Percentiles rank a stretch among this genome's conserved stretches.
Evolutionary conservation across 108 stramenopile species (phyloP).

Genomic region (Nannochloropsis granulata): DNA sequence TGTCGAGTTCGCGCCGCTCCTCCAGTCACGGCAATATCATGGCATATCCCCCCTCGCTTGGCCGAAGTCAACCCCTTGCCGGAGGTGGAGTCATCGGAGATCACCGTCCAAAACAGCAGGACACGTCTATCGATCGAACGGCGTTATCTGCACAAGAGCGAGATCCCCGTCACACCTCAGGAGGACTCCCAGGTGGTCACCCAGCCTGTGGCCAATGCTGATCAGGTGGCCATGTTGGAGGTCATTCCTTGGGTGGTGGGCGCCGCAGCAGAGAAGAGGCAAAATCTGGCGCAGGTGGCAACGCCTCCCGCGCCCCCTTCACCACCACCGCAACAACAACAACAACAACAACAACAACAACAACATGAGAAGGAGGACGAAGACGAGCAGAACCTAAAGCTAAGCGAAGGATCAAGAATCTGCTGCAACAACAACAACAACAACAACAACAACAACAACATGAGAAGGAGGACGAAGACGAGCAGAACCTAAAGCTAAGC

Average conservation of each 20-base stretch:
- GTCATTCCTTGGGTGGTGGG: not conserved
- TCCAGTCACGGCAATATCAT: not conserved
- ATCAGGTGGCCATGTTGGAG: not conserved
- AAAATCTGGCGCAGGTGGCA: not conserved
- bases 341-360: not conserved
- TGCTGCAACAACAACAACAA: not conserved
- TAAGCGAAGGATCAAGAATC: too few species aligned
- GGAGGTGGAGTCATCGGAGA: not conserved
- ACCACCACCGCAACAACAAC: not conserved
- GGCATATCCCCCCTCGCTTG: not conserved
- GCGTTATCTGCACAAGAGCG: not conserved
- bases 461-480: too few species aligned
- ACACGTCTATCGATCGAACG: not conserved
- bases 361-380: too few species aligned
- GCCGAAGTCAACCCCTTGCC: not conserved
- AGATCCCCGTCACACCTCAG: not conserved
- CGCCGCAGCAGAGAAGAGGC: not conserved
- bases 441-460: not conserved
- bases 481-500: too few species aligned
- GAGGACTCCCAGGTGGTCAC: not conserved
- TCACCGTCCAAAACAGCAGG: not conserved
- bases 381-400: too few species aligned
- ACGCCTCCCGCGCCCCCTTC: not conserved
- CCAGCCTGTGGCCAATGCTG: not conserved
- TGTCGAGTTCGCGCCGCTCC: not conserved